A percentile compares a stretch with the other conserved stretches of the same genome.
These are phyloP conservation scores for Coemansia sp. DNA, from an alignment of 192 early-diverging fungal genomes.

Conservation along the genomic window DNA sequence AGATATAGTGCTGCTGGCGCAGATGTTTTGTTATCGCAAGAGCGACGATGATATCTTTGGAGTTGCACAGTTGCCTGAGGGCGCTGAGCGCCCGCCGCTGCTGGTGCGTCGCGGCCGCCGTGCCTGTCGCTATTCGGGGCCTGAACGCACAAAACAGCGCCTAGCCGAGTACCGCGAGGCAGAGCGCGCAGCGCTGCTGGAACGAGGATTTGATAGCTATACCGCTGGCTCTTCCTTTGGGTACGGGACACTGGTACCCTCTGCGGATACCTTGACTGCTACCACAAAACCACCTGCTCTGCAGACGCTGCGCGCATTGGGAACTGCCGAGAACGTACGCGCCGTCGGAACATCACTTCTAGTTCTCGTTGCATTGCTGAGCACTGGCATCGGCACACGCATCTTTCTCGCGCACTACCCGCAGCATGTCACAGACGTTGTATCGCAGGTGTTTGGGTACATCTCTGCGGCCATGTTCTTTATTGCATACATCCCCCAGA, in stretches of 20 bases:
- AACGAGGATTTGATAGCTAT: constrained; percentile 9
- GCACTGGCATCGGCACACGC: constrained; percentile 23
- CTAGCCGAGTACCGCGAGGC: constrained; percentile 44
- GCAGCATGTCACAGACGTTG: constrained; percentile 34
- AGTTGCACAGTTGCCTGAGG: constrained; percentile 33
- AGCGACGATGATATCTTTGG: constrained; percentile 44
- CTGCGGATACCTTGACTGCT: not conserved
- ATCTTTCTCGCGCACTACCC: constrained; percentile 32
- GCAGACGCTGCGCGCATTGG: constrained; percentile 15
- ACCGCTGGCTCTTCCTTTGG: not conserved
- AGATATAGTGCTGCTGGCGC: constrained; percentile 65
- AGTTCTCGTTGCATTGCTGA: constrained; percentile 20
- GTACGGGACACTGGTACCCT: constrained; percentile 10
- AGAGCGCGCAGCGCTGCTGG: constrained; percentile 39
- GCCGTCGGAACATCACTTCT: constrained; percentile 21
- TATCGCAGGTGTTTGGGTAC: constrained; percentile 73
- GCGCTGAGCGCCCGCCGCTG: constrained; percentile 45
- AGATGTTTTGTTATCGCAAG: constrained; percentile 65
- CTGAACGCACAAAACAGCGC: constrained; percentile 15
- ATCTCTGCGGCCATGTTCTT: constrained; percentile 70
- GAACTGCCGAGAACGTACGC: constrained; percentile 17
- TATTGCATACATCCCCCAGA: constrained; percentile 75
- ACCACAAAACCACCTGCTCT: not conserved
- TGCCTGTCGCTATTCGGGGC: constrained; percentile 30
- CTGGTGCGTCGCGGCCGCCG: constrained; percentile 40